Percentiles rank a stretch among this genome's conserved stretches.
Evolutionary conservation across 83 land plant genomes (phyloP).

Genomic region (Isoetes engelmannii): DNA sequence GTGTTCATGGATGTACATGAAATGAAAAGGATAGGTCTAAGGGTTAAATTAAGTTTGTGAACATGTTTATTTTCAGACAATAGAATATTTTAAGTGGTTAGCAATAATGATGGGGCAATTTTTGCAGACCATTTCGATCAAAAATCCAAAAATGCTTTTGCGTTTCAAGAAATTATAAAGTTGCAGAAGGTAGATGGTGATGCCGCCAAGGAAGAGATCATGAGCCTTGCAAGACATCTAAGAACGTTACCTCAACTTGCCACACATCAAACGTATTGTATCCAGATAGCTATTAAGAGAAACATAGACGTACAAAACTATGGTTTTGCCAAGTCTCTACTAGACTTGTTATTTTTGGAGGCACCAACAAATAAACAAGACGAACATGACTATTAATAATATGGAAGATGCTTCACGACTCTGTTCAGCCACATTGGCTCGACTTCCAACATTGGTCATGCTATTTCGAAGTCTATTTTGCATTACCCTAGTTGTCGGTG

Average conservation of each 20-base stretch:
- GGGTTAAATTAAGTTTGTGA: too few species aligned
- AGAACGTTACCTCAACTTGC: constrained; percentile 84
- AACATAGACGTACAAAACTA: constrained; percentile 98
- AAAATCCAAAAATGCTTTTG: too few species aligned
- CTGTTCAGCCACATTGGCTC: constrained; percentile 88
- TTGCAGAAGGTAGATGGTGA: constrained; percentile 81
- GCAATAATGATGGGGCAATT: too few species aligned
- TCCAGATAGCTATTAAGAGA: constrained; percentile 85
- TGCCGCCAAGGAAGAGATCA: constrained; percentile 96
- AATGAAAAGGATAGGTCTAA: too few species aligned
- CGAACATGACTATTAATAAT: constrained; percentile 93
- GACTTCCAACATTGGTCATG: constrained; percentile 93
- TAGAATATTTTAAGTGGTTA: too few species aligned
- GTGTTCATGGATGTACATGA: too few species aligned
- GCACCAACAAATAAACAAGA: constrained; percentile 93
- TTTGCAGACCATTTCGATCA: too few species aligned
- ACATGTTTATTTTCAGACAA: too few species aligned
- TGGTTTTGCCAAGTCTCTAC: constrained; percentile 76
- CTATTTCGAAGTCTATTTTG: constrained; percentile 79
- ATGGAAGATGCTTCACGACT: constrained; percentile 87
- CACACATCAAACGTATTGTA: constrained; percentile 84
- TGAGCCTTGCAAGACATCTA: constrained; percentile 84
- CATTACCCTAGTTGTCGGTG: constrained; percentile 73
- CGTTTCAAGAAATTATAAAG: constrained; percentile 78
- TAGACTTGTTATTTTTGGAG: constrained; percentile 80